phyloP scores from a whole-genome alignment of 352 stramenopile species.

The Globisporangium ultimum region DNA sequence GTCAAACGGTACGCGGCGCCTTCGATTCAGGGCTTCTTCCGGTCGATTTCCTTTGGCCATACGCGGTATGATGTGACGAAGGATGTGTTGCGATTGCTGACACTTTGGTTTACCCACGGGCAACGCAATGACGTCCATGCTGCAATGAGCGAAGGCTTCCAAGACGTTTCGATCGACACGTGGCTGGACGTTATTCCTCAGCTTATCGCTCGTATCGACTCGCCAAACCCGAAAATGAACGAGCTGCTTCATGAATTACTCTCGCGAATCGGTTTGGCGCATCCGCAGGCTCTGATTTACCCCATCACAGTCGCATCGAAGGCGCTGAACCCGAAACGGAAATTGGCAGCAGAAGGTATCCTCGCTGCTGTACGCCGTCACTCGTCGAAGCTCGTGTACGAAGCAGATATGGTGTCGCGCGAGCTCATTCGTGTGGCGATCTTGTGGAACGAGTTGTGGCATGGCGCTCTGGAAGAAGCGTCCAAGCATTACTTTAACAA shows the following conservation, averaged over 20 bases:
- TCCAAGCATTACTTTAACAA: conserved; percentile 98
- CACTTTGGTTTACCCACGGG: conserved; percentile 98
- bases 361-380: conserved; percentile 94
- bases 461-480: conserved; percentile 97
- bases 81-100: conserved; percentile 98
- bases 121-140: conserved; percentile 87
- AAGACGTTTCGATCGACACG: conserved; percentile 95
- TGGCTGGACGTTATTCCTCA: conserved; percentile 99
- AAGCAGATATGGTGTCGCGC: conserved; percentile 93
- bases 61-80: conserved; percentile 93
- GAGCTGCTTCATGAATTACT: conserved; percentile 82
- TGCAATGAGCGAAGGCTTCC: conserved; percentile 84
- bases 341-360: conserved; percentile 92
- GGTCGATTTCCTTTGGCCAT: conserved; percentile 95
- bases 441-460: conserved; percentile 99
- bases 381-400: conserved; percentile 95
- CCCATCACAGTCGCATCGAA: conserved; percentile 97
- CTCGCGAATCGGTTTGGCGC: conserved; percentile 91
- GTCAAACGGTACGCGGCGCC: conserved; percentile 83
- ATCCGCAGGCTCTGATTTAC: conserved; percentile 99
- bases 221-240: conserved; percentile 75
- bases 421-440: conserved; percentile 99
- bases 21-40: conserved; percentile 98
- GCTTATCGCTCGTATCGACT: conserved; percentile 93
- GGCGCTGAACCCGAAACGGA: conserved; percentile 89